Evolutionary conservation across 2,329 filamentous ascomycete genomes (phyloP).

Genomic region (Alternaria sp.): DNA sequence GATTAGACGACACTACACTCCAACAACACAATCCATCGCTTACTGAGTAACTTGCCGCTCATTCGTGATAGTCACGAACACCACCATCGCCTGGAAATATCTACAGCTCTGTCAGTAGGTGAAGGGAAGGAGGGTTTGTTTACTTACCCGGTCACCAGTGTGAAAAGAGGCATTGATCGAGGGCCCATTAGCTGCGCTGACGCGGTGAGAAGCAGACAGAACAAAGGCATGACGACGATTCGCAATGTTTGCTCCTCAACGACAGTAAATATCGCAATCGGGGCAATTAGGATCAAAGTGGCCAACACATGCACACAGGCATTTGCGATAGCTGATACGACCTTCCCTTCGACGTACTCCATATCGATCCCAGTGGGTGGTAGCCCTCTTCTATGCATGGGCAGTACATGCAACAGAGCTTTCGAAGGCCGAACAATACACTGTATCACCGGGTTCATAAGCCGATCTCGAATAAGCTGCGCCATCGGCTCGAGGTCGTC

Average conservation of each 20-base stretch:
- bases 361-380: neutral
- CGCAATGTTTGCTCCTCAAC: neutral
- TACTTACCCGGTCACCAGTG: neutral
- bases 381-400: no score
- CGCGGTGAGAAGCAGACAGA: neutral
- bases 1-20: no score
- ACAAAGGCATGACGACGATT: conserved; percentile 7
- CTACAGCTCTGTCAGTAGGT: neutral
- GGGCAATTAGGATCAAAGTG: neutral
- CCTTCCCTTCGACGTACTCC: no score
- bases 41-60: no score
- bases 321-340: neutral
- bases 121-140: no score
- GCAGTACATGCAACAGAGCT: no score
- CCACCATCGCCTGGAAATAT: neutral
- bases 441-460: no score
- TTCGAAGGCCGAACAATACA: no score
- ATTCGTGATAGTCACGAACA: no score
- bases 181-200: conserved; percentile 5
- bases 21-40: no score
- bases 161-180: neutral
- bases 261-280: conserved; percentile 2
- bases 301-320: neutral
- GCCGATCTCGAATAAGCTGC: no score
- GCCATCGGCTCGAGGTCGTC: no score